Evolutionary conservation across 2,329 filamentous ascomycete species (phyloP).

Genomic region (Thielaviopsis ethacetica): DNA sequence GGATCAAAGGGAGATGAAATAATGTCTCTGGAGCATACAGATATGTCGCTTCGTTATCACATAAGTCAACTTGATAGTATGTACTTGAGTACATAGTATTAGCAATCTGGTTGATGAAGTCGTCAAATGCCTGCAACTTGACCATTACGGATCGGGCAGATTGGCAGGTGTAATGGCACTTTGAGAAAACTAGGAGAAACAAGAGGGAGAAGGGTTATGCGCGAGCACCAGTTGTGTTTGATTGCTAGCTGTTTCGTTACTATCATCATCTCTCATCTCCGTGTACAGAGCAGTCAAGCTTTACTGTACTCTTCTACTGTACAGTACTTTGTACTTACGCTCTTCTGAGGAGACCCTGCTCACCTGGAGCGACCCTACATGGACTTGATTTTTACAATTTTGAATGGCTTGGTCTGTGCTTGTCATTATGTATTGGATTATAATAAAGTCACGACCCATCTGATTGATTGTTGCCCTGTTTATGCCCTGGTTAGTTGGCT

Average conservation of each 20-base stretch:
- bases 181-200: not conserved
- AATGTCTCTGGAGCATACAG: not conserved
- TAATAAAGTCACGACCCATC: not conserved
- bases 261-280: too few relatives aligned
- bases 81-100: too few relatives aligned
- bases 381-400: not conserved
- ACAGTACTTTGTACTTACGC: not conserved
- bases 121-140: not conserved
- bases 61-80: not conserved
- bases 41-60: not conserved
- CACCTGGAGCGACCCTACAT: not conserved
- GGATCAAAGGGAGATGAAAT: not conserved
- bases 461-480: not conserved
- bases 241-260: not conserved
- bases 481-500: not conserved
- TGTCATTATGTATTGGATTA: not conserved
- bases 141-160: not conserved
- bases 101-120: not conserved
- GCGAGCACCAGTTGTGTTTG: not conserved
- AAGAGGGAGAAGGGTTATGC: not conserved
- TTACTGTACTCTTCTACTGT: too few relatives aligned
- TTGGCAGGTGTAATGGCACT: not conserved
- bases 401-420: not conserved
- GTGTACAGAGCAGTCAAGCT: too few relatives aligned
- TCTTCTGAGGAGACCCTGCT: not conserved